Evolutionary conservation across 805 yeast genomes (phyloP).

Genomic region (Kazachstania psychrophila): DNA sequence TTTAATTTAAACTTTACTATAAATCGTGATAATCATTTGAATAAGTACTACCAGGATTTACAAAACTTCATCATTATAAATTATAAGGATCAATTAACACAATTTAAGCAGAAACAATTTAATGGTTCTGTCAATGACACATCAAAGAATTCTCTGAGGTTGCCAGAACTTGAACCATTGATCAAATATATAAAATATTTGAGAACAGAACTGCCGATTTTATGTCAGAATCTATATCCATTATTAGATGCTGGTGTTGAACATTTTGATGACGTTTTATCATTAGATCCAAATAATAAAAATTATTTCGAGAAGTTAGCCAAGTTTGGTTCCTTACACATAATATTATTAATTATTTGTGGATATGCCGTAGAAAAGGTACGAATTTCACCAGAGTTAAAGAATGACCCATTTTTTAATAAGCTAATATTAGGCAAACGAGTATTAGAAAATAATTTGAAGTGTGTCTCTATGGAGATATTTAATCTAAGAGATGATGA

Average conservation of each 20-base stretch:
- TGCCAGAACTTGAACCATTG: too few relatives aligned
- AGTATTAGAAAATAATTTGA: background rate
- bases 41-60: slow-evolving; percentile 14
- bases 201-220: too few relatives aligned
- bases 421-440: too few relatives aligned
- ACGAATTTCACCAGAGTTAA: too few relatives aligned
- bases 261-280: too few relatives aligned
- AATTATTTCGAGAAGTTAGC: background rate
- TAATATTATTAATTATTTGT: background rate
- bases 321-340: slow-evolving; percentile 1
- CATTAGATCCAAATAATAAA: too few relatives aligned
- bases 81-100: slow-evolving; percentile 9
- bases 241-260: too few relatives aligned
- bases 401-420: too few relatives aligned
- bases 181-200: too few relatives aligned
- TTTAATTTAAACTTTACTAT: slow-evolving; percentile 13
- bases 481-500: background rate
- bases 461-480: background rate
- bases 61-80: slow-evolving; percentile 9
- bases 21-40: slow-evolving; percentile 14
- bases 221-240: too few relatives aligned
- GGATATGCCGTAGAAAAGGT: background rate
- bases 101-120: slow-evolving; percentile 5
- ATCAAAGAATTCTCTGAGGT: too few relatives aligned
- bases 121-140: too few relatives aligned